Percentiles rank a stretch among this genome's conserved stretches.
These are phyloP conservation scores for Coix lacrymajobi DNA, from an alignment of 176 grass and related monocot species.

Conservation along the genomic window DNA sequence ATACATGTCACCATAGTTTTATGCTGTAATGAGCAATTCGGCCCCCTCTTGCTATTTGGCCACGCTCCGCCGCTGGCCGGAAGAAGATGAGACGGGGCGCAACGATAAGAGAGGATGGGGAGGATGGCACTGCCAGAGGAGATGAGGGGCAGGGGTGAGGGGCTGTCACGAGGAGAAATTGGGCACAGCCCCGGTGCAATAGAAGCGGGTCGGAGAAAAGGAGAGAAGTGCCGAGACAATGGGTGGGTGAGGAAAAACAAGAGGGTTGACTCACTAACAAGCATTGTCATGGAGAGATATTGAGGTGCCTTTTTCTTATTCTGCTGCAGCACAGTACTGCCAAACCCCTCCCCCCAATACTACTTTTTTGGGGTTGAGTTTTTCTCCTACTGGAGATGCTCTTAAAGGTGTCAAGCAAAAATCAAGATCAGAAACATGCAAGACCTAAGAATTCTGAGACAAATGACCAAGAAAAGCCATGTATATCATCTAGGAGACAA, in stretches of 20 bases:
- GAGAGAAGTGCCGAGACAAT: neutral
- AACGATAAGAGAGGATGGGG: neutral
- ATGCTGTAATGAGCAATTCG: too few relatives aligned
- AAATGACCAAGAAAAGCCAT: neutral
- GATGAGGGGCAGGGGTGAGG: neutral
- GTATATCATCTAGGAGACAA: neutral
- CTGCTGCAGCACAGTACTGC: neutral
- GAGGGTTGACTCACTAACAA: neutral
- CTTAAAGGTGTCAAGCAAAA: neutral
- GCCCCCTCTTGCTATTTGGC: too few relatives aligned
- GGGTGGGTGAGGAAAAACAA: neutral
- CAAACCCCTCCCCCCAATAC: neutral
- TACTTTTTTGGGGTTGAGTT: neutral
- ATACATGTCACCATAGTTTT: too few relatives aligned
- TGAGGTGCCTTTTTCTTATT: neutral
- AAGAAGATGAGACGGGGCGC: neutral
- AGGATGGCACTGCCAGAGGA: neutral
- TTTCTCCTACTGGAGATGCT: neutral
- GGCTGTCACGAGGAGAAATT: neutral
- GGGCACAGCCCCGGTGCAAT: neutral
- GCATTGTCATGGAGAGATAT: neutral
- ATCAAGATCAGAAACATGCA: neutral
- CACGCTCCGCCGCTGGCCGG: too few relatives aligned
- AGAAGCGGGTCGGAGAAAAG: neutral
- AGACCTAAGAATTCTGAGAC: neutral